phyloP scores from a whole-genome alignment of 2,329 filamentous ascomycete genomes.

The Colletotrichum tabaci region DNA sequence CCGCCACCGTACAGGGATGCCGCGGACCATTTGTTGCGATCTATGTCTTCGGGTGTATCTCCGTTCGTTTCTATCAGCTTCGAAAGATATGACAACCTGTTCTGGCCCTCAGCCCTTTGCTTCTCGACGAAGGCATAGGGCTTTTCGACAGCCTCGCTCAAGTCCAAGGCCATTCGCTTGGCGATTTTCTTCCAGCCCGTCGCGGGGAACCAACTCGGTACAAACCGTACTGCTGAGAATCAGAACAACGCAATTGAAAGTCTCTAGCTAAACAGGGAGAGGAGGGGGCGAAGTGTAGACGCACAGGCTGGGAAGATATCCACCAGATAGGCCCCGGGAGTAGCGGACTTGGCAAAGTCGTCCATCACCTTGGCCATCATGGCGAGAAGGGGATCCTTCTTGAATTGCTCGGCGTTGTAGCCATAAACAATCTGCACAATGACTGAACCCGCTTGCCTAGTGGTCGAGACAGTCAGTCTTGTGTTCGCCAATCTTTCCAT shows the following conservation, averaged over 20 bases:
- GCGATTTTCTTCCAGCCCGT: constrained; percentile 39
- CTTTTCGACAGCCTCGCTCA: constrained; percentile 19
- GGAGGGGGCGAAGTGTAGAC: background rate
- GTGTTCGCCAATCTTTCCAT: too few relatives aligned
- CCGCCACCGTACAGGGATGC: constrained; percentile 28
- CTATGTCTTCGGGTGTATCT: background rate
- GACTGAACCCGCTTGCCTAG: constrained; percentile 17
- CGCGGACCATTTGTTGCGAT: constrained; percentile 13
- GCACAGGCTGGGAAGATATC: constrained; percentile 35
- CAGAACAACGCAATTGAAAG: background rate
- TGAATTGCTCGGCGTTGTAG: constrained; percentile 15
- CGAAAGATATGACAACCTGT: constrained; percentile 21
- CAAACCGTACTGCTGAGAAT: constrained; percentile 45
- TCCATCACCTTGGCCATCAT: constrained; percentile 17
- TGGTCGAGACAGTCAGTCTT: background rate
- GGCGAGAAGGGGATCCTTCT: background rate
- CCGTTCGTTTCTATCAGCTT: background rate
- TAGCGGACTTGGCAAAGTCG: background rate
- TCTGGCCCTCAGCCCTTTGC: constrained; percentile 11
- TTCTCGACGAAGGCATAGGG: constrained; percentile 46
- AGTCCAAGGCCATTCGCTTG: constrained; percentile 13
- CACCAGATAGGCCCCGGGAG: constrained; percentile 20
- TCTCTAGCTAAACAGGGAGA: too few relatives aligned
- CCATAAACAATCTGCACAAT: constrained; percentile 17
- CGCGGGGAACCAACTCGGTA: constrained; percentile 42